Conservation (phyloP, 495 filamentous ascomycete genomes). For the Daldinia grandis region DNA sequence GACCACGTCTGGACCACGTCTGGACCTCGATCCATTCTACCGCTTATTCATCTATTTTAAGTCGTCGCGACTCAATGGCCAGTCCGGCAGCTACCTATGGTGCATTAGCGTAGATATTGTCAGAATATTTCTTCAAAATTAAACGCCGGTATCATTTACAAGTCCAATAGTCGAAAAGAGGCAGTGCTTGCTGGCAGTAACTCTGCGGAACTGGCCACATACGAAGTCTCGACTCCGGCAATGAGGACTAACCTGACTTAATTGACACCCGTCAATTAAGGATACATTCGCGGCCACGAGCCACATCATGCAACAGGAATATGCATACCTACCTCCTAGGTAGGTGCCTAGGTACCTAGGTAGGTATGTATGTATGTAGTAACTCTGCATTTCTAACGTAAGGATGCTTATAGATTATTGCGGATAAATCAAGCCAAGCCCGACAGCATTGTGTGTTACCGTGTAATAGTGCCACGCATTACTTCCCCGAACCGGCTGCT, state of each 20-base stretch:
- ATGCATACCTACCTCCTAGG: too few species aligned
- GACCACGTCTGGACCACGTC: slow-evolving; percentile 8
- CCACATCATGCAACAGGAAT: slow-evolving; percentile 3
- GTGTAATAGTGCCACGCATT: slow-evolving; percentile 31
- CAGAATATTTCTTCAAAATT: neutral
- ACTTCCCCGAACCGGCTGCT: slow-evolving; percentile 21
- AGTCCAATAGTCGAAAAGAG: neutral
- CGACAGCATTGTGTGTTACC: slow-evolving; percentile 30
- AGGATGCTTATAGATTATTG: slow-evolving; percentile 26
- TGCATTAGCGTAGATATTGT: neutral
- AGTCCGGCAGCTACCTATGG: neutral
- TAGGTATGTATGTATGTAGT: neutral
- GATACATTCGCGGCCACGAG: slow-evolving; percentile 5
- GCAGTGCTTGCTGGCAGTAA: neutral
- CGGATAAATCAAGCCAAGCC: slow-evolving; percentile 12
- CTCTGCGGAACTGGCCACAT: neutral
- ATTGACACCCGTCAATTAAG: neutral
- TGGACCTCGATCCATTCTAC: slow-evolving; percentile 23
- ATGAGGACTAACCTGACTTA: neutral
- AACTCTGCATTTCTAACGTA: slow-evolving; percentile 1
- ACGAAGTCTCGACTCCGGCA: slow-evolving; percentile 13
- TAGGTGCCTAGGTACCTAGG: too few species aligned
- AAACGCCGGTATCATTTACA: neutral
- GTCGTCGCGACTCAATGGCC: slow-evolving; percentile 4
- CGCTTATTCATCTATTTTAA: slow-evolving; percentile 5